phyloP scores from a whole-genome alignment of 2,329 filamentous ascomycete genomes.

The Fusarium tjaetaba region DNA sequence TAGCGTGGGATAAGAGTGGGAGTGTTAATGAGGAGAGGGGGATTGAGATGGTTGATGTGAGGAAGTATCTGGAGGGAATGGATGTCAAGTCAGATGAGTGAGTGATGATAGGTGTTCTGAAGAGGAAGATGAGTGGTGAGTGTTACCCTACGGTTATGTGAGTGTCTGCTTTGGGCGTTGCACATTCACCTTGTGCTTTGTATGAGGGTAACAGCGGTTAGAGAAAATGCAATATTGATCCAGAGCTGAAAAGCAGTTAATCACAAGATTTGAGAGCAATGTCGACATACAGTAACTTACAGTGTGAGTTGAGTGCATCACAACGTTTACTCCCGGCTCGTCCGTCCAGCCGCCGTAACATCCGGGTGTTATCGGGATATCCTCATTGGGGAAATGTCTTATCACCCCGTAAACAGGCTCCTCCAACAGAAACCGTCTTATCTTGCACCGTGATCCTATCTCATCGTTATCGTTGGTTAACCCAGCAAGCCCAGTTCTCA shows the following conservation, averaged over 20 bases:
- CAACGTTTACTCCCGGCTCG: not conserved
- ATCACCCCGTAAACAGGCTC: not conserved
- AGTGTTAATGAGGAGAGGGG: slow-evolving; percentile 64
- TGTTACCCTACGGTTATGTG: not conserved
- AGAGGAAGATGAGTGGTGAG: not conserved
- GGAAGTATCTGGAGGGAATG: slow-evolving; percentile 49
- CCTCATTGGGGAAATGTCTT: slow-evolving; percentile 1
- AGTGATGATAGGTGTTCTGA: not conserved
- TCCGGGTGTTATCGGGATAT: slow-evolving; percentile 25
- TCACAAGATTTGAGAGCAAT: not conserved
- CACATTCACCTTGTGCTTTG: not conserved
- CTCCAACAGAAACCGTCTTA: not conserved
- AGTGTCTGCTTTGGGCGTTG: not conserved
- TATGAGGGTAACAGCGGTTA: not conserved
- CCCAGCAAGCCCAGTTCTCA: not conserved
- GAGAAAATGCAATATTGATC: not conserved
- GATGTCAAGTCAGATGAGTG: slow-evolving; percentile 15
- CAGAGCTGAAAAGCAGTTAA: not conserved
- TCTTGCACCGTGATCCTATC: slow-evolving; percentile 9
- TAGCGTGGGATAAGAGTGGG: slow-evolving; percentile 64
- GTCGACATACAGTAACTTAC: not conserved
- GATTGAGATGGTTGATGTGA: slow-evolving; percentile 56
- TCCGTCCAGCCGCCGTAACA: slow-evolving; percentile 7
- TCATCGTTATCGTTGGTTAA: not conserved
- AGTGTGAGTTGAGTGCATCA: not conserved